These are phyloP conservation scores for Colletotrichum agaves DNA, from an alignment of 2,329 filamentous ascomycete genomes.

Conservation along the genomic window DNA sequence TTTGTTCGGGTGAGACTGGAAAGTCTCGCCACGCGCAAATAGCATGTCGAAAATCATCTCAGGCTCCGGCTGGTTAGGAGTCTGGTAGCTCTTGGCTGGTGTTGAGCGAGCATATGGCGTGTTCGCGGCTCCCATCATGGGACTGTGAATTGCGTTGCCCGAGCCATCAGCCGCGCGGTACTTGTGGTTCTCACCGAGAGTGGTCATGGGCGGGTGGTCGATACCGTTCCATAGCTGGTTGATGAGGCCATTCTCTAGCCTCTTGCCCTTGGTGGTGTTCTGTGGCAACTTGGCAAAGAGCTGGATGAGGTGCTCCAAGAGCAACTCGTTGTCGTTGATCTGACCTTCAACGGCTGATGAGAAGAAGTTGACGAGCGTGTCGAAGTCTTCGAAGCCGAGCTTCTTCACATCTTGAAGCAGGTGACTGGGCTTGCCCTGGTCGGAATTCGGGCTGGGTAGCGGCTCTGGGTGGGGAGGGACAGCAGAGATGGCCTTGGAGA, in stretches of 20 bases:
- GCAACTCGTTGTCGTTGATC: constrained; percentile 37
- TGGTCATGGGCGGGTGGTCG: constrained; percentile 39
- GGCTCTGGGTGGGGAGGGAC: constrained; percentile 18
- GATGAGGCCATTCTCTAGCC: constrained; percentile 36
- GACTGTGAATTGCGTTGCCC: constrained; percentile 37
- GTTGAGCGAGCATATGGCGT: constrained; percentile 38
- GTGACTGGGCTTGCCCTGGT: constrained; percentile 20
- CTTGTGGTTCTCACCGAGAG: constrained; percentile 35
- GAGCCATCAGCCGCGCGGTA: constrained; percentile 40
- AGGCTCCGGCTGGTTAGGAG: constrained; percentile 36
- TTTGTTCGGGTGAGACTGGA: constrained; percentile 49
- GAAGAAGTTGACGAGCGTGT: constrained; percentile 37
- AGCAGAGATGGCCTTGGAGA: constrained; percentile 26
- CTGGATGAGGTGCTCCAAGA: constrained; percentile 38
- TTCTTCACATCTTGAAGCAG: constrained; percentile 37
- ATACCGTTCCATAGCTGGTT: constrained; percentile 39
- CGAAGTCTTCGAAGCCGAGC: constrained; percentile 39
- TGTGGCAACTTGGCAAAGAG: constrained; percentile 37
- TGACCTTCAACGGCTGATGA: constrained; percentile 26
- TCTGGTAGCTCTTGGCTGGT: constrained; percentile 36
- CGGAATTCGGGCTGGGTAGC: not conserved
- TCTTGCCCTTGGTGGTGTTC: constrained; percentile 34
- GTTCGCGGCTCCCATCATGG: constrained; percentile 37
- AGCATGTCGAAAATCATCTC: constrained; percentile 40
- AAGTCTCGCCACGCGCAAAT: constrained; percentile 34